These are phyloP conservation scores for Diaporthe ampelina DNA, from an alignment of 2,329 filamentous ascomycete genomes.

Conservation along the genomic window DNA sequence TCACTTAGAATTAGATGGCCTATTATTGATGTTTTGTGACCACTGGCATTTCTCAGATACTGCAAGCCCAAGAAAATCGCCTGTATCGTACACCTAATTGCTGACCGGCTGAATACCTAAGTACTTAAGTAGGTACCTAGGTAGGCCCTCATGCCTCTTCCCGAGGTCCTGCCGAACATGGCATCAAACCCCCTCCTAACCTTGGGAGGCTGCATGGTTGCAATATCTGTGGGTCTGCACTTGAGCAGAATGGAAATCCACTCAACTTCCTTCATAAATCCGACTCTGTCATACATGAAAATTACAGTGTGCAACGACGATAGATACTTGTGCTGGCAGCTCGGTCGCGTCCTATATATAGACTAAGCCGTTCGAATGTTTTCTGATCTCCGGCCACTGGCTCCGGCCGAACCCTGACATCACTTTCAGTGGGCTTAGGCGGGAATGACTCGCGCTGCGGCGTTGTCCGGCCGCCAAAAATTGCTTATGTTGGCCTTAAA, in stretches of 20 bases:
- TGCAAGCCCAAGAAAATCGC: too few species aligned
- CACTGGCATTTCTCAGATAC: too few species aligned
- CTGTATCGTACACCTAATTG: too few species aligned
- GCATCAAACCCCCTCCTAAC: too few species aligned
- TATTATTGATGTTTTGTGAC: too few species aligned
- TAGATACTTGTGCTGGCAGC: not conserved
- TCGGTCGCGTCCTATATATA: not conserved
- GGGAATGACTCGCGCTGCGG: not conserved
- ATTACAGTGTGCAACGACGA: not conserved
- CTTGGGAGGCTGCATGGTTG: too few species aligned
- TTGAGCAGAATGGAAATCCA: not conserved
- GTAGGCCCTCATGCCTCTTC: too few species aligned
- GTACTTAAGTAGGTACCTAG: too few species aligned
- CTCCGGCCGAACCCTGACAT: not conserved
- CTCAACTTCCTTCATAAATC: not conserved
- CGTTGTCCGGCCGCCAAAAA: not conserved
- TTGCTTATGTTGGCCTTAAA: not conserved
- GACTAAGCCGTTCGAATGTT: not conserved
- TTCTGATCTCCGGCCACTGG: not conserved
- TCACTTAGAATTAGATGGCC: too few species aligned
- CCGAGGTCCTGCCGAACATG: too few species aligned
- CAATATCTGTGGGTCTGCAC: not conserved
- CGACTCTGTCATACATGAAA: not conserved
- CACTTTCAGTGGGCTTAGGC: not conserved
- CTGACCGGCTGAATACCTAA: too few species aligned